Evolutionary conservation across 1,139 yeast species (phyloP).

Genomic region (Diutina siamensis): DNA sequence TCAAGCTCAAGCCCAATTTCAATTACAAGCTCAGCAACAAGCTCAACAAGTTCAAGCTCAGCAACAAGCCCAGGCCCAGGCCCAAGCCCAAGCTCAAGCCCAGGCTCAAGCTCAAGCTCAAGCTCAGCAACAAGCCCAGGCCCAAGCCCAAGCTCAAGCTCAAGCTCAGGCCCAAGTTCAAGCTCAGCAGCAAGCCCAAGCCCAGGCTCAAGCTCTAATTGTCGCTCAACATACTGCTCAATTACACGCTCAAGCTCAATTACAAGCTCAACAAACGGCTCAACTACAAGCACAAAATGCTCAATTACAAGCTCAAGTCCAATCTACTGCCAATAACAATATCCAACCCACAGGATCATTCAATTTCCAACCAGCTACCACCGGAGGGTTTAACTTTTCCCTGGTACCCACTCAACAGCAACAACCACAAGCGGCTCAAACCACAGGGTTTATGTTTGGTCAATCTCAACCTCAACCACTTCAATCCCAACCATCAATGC

Average conservation of each 20-base stretch:
- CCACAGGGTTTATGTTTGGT: too few species aligned
- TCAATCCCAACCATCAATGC: neutral
- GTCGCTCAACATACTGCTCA: constrained; percentile 10
- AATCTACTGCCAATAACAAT: too few species aligned
- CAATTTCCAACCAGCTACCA: neutral
- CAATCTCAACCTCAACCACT: neutral
- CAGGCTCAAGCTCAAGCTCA: constrained; percentile 9
- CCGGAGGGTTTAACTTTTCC: neutral
- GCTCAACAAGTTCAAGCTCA: constrained; percentile 7
- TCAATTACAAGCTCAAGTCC: neutral
- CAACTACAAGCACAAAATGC: neutral
- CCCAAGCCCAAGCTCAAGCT: constrained; percentile 10
- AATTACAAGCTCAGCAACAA: constrained; percentile 6
- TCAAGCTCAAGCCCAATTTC: constrained; percentile 14
- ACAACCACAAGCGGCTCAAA: neutral
- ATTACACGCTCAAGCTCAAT: neutral
- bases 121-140: constrained; percentile 12
- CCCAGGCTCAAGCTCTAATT: constrained; percentile 11
- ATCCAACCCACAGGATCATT: neutral
- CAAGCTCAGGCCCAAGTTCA: constrained; percentile 9
- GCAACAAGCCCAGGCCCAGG: constrained; percentile 9
- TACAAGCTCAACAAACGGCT: constrained; percentile 5
- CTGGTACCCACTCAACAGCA: neutral
- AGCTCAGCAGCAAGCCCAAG: constrained; percentile 13
- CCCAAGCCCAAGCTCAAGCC: constrained; percentile 10